Conservation (phyloP, 768 basidiomycete genomes). For the Grammothele lineata region DNA sequence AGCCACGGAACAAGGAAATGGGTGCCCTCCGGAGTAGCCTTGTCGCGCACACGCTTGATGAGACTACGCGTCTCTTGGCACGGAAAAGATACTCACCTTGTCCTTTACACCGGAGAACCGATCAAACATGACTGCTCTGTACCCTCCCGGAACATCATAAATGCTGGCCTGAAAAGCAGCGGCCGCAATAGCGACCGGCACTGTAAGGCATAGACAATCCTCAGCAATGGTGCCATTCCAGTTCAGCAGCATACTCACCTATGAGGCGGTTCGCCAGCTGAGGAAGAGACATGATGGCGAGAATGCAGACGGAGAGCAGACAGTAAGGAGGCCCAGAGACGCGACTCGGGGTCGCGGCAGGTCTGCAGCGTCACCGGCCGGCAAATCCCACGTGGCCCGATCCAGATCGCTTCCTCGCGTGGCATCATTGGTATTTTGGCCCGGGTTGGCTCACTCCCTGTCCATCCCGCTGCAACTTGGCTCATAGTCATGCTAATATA, state of each 20-base stretch:
- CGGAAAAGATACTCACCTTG: constrained; percentile 45
- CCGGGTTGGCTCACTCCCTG: too few relatives aligned
- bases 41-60: not conserved
- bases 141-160: constrained; percentile 75
- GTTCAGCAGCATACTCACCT: constrained; percentile 39
- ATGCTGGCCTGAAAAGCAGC: constrained; percentile 44
- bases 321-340: not conserved
- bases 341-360: not conserved
- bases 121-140: constrained; percentile 97
- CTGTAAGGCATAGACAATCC: constrained; percentile 40
- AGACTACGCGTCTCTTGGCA: not conserved
- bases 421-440: too few relatives aligned
- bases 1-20: constrained; percentile 96
- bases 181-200: constrained; percentile 58
- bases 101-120: constrained; percentile 89
- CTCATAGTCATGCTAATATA: too few relatives aligned
- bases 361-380: constrained; percentile 14
- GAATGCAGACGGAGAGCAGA: not conserved
- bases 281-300: constrained; percentile 44
- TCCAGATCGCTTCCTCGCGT: too few relatives aligned
- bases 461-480: too few relatives aligned
- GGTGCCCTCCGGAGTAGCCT: constrained; percentile 92
- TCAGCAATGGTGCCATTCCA: constrained; percentile 47
- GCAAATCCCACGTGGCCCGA: constrained; percentile 12
- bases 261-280: constrained; percentile 46